Evolutionary conservation across 495 filamentous ascomycete genomes (phyloP).

Genomic region (Penicillium bialowiezense): DNA sequence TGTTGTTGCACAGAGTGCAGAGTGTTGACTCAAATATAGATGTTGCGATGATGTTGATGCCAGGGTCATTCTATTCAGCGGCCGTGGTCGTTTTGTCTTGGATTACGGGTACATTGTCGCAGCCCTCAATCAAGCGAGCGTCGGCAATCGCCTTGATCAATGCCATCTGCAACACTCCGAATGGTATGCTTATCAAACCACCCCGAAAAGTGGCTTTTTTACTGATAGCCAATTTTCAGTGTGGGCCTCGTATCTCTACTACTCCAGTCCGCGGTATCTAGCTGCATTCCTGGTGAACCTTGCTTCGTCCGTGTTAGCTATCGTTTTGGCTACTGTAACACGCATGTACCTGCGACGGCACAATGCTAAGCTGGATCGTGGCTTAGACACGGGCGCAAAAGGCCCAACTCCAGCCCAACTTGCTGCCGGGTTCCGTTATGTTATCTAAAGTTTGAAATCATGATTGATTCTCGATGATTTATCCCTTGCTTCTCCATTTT

Average conservation of each 20-base stretch:
- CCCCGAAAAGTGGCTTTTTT: not conserved
- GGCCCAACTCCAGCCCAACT: conserved; percentile 22
- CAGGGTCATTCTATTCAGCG: conserved; percentile 11
- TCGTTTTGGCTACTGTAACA: conserved; percentile 6
- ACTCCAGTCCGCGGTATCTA: conserved; percentile 10
- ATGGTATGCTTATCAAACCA: conserved; percentile 4
- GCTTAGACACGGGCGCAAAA: conserved; percentile 14
- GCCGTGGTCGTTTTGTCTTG: conserved; percentile 13
- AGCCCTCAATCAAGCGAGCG: conserved; percentile 14
- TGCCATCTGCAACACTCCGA: conserved; percentile 13
- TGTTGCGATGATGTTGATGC: conserved; percentile 16
- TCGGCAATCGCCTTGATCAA: conserved; percentile 15
- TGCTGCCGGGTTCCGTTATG: conserved; percentile 13
- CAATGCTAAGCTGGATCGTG: conserved; percentile 23
- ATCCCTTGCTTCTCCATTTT: not conserved
- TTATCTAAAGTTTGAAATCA: not conserved
- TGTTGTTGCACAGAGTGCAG: no score
- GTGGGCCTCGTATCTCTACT: conserved; percentile 14
- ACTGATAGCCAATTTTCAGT: not conserved
- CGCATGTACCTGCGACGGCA: conserved; percentile 14
- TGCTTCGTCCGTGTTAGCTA: conserved; percentile 5
- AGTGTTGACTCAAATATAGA: conserved; percentile 4
- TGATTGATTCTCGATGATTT: no score
- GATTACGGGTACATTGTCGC: conserved; percentile 9
- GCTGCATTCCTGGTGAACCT: conserved; percentile 13